Percentiles rank a stretch among this genome's conserved stretches.
phyloP scores from a whole-genome alignment of 768 basidiomycete genomes.

The Pisolithus marmoratus region DNA sequence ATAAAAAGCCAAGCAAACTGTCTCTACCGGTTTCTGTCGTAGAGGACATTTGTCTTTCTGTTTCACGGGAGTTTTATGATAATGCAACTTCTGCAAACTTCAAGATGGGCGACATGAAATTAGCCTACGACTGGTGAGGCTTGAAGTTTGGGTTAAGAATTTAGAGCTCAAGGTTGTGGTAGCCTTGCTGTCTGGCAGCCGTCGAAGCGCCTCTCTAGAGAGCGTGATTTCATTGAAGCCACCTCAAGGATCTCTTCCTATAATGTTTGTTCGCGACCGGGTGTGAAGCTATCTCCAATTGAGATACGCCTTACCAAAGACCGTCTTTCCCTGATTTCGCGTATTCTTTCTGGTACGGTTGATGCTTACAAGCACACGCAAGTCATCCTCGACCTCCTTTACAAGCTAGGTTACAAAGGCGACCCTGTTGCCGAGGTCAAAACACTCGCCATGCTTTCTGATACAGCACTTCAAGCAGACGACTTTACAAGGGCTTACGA shows the following conservation, averaged over 20 bases:
- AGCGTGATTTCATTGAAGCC: slow-evolving; percentile 95
- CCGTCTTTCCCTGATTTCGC: slow-evolving; percentile 79
- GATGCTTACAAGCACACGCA: slow-evolving; percentile 91
- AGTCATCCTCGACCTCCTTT: slow-evolving; percentile 83
- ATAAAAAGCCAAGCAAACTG: slow-evolving; percentile 39
- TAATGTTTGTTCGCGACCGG: slow-evolving; percentile 69
- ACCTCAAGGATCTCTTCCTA: slow-evolving; percentile 94
- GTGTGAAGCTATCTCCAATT: slow-evolving; percentile 78
- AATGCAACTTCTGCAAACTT: slow-evolving; percentile 91
- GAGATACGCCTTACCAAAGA: slow-evolving; percentile 92
- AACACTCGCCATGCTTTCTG: slow-evolving; percentile 84
- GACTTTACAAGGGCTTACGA: slow-evolving; percentile 76
- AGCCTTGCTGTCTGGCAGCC: slow-evolving; percentile 73
- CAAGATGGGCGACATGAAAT: slow-evolving; percentile 91
- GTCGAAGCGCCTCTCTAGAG: slow-evolving; percentile 56
- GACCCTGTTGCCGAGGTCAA: slow-evolving; percentile 77
- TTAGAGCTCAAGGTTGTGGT: slow-evolving; percentile 2
- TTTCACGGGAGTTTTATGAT: slow-evolving; percentile 90
- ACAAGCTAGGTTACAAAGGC: slow-evolving; percentile 76
- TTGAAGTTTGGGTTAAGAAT: slow-evolving; percentile 5
- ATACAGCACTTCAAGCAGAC: slow-evolving; percentile 76
- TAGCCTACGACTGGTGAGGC: slow-evolving; percentile 89
- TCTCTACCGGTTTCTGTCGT: slow-evolving; percentile 44
- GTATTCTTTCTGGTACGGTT: slow-evolving; percentile 75
- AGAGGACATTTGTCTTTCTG: slow-evolving; percentile 76